These are phyloP conservation scores for Sporobolomyces pararoseus DNA, from an alignment of 768 basidiomycete species.

Conservation along the genomic window DNA sequence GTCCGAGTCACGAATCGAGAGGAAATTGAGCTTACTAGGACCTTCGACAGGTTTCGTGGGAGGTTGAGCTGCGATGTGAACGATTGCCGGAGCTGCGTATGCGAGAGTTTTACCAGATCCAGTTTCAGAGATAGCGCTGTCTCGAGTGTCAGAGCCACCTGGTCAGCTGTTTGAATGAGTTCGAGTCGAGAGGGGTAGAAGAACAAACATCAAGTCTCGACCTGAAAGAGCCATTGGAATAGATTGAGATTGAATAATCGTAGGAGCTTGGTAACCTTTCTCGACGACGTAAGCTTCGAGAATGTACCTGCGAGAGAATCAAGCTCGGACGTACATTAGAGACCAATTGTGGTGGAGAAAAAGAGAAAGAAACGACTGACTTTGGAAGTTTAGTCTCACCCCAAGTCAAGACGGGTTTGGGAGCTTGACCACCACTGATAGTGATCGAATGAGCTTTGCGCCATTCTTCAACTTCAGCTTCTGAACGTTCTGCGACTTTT, in stretches of 20 bases:
- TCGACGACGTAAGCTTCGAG: constrained; percentile 69
- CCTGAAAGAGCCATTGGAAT: constrained; percentile 89
- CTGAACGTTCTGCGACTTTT: constrained; percentile 66
- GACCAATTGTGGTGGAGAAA: too few relatives aligned
- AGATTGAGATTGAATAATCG: constrained; percentile 94
- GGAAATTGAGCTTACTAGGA: constrained; percentile 81
- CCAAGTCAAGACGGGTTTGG: constrained; percentile 86
- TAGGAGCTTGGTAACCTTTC: constrained; percentile 77
- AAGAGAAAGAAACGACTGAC: too few relatives aligned
- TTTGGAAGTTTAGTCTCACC: constrained; percentile 53
- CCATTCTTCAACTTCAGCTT: constrained; percentile 66
- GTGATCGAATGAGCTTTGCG: constrained; percentile 87
- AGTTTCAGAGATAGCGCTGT: constrained; percentile 88
- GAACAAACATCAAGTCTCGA: constrained; percentile 79
- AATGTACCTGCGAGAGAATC: constrained; percentile 11
- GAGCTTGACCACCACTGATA: constrained; percentile 70
- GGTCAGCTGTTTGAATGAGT: constrained; percentile 52
- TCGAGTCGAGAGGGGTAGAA: background rate
- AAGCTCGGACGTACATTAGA: too few relatives aligned
- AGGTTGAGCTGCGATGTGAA: constrained; percentile 69
- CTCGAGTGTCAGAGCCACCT: constrained; percentile 62
- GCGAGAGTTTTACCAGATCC: constrained; percentile 97
- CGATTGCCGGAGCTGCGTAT: constrained; percentile 82
- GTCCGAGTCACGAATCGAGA: background rate
- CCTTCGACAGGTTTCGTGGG: constrained; percentile 60